Evolutionary conservation across 805 yeast species (phyloP), one percentile per base, ranked within the genome.

Genomic region (Pichia membranifaciens): DNA sequence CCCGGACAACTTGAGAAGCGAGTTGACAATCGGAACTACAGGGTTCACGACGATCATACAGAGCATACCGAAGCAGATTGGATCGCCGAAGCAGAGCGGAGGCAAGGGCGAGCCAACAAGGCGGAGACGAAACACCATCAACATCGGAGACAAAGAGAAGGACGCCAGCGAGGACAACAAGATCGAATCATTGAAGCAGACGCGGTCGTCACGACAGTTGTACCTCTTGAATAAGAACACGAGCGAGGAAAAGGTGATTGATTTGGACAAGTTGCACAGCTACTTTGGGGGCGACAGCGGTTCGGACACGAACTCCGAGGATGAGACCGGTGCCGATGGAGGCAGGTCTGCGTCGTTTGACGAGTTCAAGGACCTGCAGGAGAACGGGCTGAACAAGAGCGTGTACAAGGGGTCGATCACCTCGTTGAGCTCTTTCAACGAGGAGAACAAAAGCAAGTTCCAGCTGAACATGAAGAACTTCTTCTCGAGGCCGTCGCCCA

Each of bases 131-230:
- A 61, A 61, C 45, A 65, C 68, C 1, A 54, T 59, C n/a, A 57
- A 58, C 43, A 43, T 57, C 13, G 59, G 57, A 1, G 46, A 53
- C 2, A 45, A 52, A n/a, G 41, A 46, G 12, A 31, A 46, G 3
- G 48, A 34, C 25, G 10, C 22, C 3, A 37, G 39, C 25, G 51
- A 53, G 17, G 55, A 50, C 8, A 44, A 45, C n/a, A 50, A 44
- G 10, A 37, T 44, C 8, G 52, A 45, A 16, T 39, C 49, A 5
- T 45, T 64, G 25, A 55, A 60, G 13, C 61, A 58, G 36, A 61
- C 65, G 0, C 49, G 55, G 20, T 64, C 68, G 0, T 62, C 66
- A 1, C 54, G 50, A 38, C 65, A 62, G 38, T 50, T 64, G 9
- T 51, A 58, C 49, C 43, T 58, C 18, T 41, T 64, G 49, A 52